phyloP scores from a whole-genome alignment of 176 grass and related monocot genomes.

The Triticum monococcum region DNA sequence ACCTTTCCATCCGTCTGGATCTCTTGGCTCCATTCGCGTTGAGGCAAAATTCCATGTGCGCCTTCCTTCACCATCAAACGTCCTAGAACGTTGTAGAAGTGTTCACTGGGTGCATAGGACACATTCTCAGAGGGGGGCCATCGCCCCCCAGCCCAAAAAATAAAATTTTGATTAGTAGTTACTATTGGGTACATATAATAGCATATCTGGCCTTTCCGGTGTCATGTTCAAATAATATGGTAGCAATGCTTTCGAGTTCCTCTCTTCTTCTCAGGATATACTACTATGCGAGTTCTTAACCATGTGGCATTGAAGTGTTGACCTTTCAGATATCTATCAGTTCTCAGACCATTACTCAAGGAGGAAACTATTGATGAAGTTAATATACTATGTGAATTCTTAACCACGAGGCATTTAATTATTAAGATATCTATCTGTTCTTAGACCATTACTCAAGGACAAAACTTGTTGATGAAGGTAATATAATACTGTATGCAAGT shows the following conservation, averaged over 20 bases:
- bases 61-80: too few species aligned
- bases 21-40: too few species aligned
- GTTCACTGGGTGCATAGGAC: too few species aligned
- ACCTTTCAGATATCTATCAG: conserved; percentile 69
- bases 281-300: conserved; percentile 66
- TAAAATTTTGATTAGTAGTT: too few species aligned
- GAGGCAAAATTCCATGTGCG: too few species aligned
- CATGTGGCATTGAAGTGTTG: conserved; percentile 50
- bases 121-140: too few species aligned
- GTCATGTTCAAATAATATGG: conserved; percentile 60
- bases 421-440: conserved; percentile 66
- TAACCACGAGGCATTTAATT: conserved; percentile 57
- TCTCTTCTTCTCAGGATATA: conserved; percentile 59
- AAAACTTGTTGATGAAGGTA: conserved; percentile 32
- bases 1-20: too few species aligned
- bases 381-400: conserved; percentile 66
- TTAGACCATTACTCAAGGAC: conserved; percentile 39
- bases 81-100: too few species aligned
- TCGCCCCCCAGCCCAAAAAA: too few species aligned
- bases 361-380: not conserved
- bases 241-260: conserved; percentile 45
- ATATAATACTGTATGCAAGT: conserved; percentile 53
- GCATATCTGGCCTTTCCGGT: conserved; percentile 50
- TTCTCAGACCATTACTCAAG: conserved; percentile 43
- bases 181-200: conserved; percentile 49